Base-by-base conservation (phyloP, 306 rosid genomes). In the Prinsepia uniflora region DNA sequence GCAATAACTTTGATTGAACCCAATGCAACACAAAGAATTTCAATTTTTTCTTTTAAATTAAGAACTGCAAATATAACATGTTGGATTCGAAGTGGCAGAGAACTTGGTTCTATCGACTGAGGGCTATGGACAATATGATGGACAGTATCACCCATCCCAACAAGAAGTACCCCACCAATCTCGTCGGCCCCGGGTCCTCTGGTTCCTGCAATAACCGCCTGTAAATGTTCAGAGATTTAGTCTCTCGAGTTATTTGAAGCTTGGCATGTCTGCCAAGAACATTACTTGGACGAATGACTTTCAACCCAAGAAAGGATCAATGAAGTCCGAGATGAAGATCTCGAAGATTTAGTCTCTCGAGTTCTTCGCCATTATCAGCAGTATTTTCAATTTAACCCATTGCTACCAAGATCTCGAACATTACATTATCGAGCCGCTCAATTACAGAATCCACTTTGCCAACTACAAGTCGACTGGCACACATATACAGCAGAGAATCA, bases 341-440 rank as follows among this genome's bases (percentile, higher is more conserved):
- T 72, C 5, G 41, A 45, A 50, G 89, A 82, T 14, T 20, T 87
- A 46, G 66, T 80, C 17, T 70, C 83, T n/a, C 78, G 92, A 10
- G 65, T 86, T 22, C 63, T 87, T 43, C 54, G 75, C 8, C 98
- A 93, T 84, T 93, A 93, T 63, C 89, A 86, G 43, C 83, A 93
- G 17, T 90, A 90, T 81, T 88, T n/a, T n/a, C n/a, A n/a, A n/a
- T n/a, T n/a, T n/a, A n/a, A n/a, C n/a, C n/a, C n/a, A n/a, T n/a
- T n/a, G n/a, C n/a, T n/a, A n/a, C n/a, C n/a, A n/a, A n/a, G n/a
- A n/a, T n/a, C n/a, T n/a, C n/a, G n/a, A n/a, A n/a, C n/a, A n/a
- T n/a, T n/a, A n/a, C n/a, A n/a, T n/a, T n/a, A n/a, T n/a, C n/a
- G n/a, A n/a, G n/a, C n/a, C n/a, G n/a, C n/a, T n/a, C n/a, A n/a